A percentile compares a stretch with the other conserved stretches of the same genome.
Conservation (phyloP, 2,329 filamentous ascomycete genomes). For the Bisporella sp. region DNA sequence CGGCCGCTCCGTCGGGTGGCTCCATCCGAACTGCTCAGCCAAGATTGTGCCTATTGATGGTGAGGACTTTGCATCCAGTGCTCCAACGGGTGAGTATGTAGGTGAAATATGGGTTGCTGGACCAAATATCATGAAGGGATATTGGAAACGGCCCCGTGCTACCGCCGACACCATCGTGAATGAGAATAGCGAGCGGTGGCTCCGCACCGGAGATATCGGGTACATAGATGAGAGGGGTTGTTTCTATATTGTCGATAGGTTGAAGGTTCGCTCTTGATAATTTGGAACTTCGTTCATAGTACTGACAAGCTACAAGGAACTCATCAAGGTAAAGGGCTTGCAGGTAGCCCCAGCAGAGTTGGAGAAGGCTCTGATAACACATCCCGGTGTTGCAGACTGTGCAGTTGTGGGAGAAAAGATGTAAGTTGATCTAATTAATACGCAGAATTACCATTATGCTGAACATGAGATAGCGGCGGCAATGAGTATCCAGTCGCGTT, state of each 20-base stretch:
- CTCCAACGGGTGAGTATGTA: not conserved
- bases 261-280: no score
- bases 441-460: no score
- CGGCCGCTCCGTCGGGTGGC: not conserved
- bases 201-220: not conserved
- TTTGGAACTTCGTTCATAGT: no score
- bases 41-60: not conserved
- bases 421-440: no score
- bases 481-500: no score
- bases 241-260: no score
- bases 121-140: not conserved
- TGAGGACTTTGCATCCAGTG: not conserved
- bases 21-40: not conserved
- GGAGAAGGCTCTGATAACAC: slow-evolving; percentile 70
- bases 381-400: slow-evolving; percentile 69
- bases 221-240: no score
- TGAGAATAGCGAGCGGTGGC: not conserved
- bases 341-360: slow-evolving; percentile 82
- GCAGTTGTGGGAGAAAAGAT: slow-evolving; percentile 51
- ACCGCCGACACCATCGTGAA: not conserved
- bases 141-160: not conserved
- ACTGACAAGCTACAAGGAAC: no score
- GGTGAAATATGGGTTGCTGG: not conserved
- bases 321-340: slow-evolving; percentile 41
- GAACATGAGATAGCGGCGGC: no score